Percentiles rank a stretch among this genome's conserved stretches.
These are phyloP conservation scores for Phylloporus sp. DNA, from an alignment of 768 basidiomycete species.

Conservation along the genomic window DNA sequence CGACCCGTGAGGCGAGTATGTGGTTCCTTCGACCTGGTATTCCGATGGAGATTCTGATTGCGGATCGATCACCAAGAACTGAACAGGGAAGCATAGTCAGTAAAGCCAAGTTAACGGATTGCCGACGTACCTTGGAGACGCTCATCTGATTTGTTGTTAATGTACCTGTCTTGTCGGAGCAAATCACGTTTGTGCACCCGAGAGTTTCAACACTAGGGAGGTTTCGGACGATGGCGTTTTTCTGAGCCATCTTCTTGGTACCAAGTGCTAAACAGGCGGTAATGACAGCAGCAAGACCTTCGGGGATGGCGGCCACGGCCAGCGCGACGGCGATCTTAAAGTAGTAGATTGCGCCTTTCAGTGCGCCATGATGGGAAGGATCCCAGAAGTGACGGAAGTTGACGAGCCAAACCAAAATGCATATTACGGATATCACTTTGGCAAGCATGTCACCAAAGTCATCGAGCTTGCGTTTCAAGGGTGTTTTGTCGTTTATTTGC, in stretches of 20 bases:
- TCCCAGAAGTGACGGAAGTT: slow-evolving; percentile 97
- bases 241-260: slow-evolving; percentile 99
- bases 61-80: slow-evolving; percentile 75
- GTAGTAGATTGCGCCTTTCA: slow-evolving; percentile 97
- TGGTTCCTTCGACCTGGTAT: slow-evolving; percentile 85
- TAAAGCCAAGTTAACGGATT: not conserved
- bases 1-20: slow-evolving; percentile 81
- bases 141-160: slow-evolving; percentile 98
- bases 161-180: slow-evolving; percentile 97
- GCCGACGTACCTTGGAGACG: slow-evolving; percentile 61
- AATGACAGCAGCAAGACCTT: slow-evolving; percentile 97
- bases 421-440: slow-evolving; percentile 96
- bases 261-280: slow-evolving; percentile 95
- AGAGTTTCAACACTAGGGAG: slow-evolving; percentile 96
- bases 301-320: slow-evolving; percentile 98
- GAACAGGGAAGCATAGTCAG: slow-evolving; percentile 4
- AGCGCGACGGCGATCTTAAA: slow-evolving; percentile 99
- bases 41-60: slow-evolving; percentile 49
- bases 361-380: slow-evolving; percentile 81
- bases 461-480: slow-evolving; percentile 93
- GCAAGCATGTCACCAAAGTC: slow-evolving; percentile 98
- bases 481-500: slow-evolving; percentile 94
- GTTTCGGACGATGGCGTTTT: slow-evolving; percentile 96
- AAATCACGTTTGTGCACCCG: slow-evolving; percentile 97
- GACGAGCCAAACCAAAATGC: slow-evolving; percentile 95